These are phyloP conservation scores for Calonectria hongkongensis DNA, from an alignment of 2,329 filamentous ascomycete genomes.

Conservation along the genomic window DNA sequence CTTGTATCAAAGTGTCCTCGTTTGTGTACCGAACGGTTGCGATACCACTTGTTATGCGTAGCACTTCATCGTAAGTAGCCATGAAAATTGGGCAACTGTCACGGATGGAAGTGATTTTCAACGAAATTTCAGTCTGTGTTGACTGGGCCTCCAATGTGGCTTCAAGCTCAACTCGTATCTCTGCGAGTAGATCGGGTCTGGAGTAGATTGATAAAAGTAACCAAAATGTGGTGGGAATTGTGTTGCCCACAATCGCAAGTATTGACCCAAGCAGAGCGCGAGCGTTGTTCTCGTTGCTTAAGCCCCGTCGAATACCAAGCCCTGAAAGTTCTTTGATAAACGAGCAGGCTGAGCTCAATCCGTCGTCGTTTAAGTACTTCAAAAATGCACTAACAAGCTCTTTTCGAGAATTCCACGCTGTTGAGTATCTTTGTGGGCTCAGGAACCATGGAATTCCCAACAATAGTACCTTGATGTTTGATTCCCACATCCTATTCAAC, in stretches of 20 bases:
- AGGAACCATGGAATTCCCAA: conserved; percentile 46
- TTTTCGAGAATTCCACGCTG: conserved; percentile 38
- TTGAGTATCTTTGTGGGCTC: conserved; percentile 40
- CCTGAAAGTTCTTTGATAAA: conserved; percentile 45
- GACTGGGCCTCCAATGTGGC: conserved; percentile 26
- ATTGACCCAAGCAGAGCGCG: conserved; percentile 46
- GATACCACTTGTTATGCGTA: conserved; percentile 46
- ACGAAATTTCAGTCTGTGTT: not conserved
- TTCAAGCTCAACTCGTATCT: conserved; percentile 41
- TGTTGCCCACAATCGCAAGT: conserved; percentile 48
- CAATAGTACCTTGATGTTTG: conserved; percentile 45
- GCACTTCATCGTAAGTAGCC: conserved; percentile 46
- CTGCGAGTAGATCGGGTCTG: conserved; percentile 30
- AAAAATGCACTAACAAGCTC: conserved; percentile 44
- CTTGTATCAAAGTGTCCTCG: conserved; percentile 41
- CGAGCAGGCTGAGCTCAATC: conserved; percentile 40
- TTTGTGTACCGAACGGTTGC: conserved; percentile 49
- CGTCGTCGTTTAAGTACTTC: conserved; percentile 34
- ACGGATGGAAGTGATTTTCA: conserved; percentile 39
- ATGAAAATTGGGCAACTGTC: conserved; percentile 44
- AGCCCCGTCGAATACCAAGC: conserved; percentile 39
- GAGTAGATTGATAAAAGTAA: conserved; percentile 41
- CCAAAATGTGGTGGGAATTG: conserved; percentile 47
- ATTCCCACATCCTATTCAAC: conserved; percentile 40
- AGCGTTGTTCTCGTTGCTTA: conserved; percentile 49